These are phyloP conservation scores for Biscogniauxia sp. DNA, from an alignment of 2,329 filamentous ascomycete genomes.

Conservation along the genomic window DNA sequence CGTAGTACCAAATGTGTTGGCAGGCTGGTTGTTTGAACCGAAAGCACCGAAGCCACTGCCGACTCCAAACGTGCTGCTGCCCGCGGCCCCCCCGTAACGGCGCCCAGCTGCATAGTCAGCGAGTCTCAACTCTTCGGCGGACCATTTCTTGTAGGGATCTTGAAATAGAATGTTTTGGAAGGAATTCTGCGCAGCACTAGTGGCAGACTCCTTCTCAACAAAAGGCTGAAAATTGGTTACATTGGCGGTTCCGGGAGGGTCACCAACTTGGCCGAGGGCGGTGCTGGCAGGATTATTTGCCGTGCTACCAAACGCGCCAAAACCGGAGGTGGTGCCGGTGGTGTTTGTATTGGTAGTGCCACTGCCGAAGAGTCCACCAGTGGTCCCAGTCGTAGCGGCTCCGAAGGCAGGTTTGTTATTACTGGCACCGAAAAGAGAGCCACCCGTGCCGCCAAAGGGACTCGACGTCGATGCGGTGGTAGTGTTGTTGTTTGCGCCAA, in stretches of 20 bases:
- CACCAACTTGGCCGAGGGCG: conserved; percentile 51
- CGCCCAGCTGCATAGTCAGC: conserved; percentile 88
- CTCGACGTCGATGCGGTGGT: conserved; percentile 36
- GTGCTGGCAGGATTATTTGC: conserved; percentile 42
- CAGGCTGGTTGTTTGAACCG: conserved; percentile 37
- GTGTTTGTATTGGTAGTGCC: conserved; percentile 27
- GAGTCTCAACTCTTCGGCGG: conserved; percentile 77
- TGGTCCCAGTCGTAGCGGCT: conserved; percentile 39
- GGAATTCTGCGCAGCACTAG: conserved; percentile 53
- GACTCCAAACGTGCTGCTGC: conserved; percentile 81
- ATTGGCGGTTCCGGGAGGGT: conserved; percentile 66
- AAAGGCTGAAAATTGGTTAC: conserved; percentile 66
- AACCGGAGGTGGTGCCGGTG: conserved; percentile 19
- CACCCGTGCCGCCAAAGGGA: conserved; percentile 35
- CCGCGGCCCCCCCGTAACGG: conserved; percentile 77
- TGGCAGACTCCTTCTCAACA: conserved; percentile 67
- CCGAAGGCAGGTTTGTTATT: conserved; percentile 52
- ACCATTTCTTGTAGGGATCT: conserved; percentile 83
- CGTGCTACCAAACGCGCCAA: conserved; percentile 37
- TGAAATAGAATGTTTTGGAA: conserved; percentile 81
- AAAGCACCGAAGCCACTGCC: conserved; percentile 52
- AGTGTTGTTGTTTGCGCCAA: conserved; percentile 37
- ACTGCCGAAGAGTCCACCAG: conserved; percentile 49
- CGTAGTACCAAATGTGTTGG: conserved; percentile 32
- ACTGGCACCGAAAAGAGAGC: conserved; percentile 28